Evolutionary conservation across 495 filamentous ascomycete genomes (phyloP).

Genomic region (Hypoxylon subgilvum): DNA sequence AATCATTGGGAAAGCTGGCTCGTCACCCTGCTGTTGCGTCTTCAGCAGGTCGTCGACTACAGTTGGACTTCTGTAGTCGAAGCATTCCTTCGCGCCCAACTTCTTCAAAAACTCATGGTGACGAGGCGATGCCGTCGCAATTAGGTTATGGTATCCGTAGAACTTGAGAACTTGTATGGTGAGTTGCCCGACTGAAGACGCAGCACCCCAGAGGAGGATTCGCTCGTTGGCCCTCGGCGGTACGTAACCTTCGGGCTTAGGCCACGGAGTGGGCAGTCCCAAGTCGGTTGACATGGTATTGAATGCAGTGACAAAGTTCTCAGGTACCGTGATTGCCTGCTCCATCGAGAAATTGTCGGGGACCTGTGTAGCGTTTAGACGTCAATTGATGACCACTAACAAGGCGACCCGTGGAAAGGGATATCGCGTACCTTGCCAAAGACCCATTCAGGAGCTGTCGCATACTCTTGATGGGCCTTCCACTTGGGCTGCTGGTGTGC

Average conservation of each 20-base stretch:
- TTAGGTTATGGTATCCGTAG: slow-evolving; percentile 56
- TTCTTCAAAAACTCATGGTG: slow-evolving; percentile 50
- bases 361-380: slow-evolving; percentile 34
- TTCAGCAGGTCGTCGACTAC: slow-evolving; percentile 46
- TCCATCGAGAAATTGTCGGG: slow-evolving; percentile 45
- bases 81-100: slow-evolving; percentile 50
- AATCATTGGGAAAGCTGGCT: slow-evolving; percentile 47
- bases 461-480: slow-evolving; percentile 56
- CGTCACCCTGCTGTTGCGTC: slow-evolving; percentile 15
- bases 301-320: slow-evolving; percentile 61
- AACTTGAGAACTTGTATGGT: slow-evolving; percentile 55
- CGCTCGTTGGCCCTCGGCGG: slow-evolving; percentile 37
- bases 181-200: slow-evolving; percentile 58
- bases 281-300: slow-evolving; percentile 53
- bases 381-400: not conserved
- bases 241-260: slow-evolving; percentile 42
- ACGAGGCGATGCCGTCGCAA: slow-evolving; percentile 53
- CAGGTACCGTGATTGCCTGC: slow-evolving; percentile 57
- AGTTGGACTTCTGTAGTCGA: slow-evolving; percentile 54
- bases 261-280: slow-evolving; percentile 56
- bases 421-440: slow-evolving; percentile 39
- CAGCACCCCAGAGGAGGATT: slow-evolving; percentile 62
- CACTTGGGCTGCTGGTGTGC: slow-evolving; percentile 43
- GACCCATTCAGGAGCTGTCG: slow-evolving; percentile 43
- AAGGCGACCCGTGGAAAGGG: not conserved